These are phyloP conservation scores for Talaromyces albobiverticillius DNA, from an alignment of 2,329 filamentous ascomycete species.

Conservation along the genomic window DNA sequence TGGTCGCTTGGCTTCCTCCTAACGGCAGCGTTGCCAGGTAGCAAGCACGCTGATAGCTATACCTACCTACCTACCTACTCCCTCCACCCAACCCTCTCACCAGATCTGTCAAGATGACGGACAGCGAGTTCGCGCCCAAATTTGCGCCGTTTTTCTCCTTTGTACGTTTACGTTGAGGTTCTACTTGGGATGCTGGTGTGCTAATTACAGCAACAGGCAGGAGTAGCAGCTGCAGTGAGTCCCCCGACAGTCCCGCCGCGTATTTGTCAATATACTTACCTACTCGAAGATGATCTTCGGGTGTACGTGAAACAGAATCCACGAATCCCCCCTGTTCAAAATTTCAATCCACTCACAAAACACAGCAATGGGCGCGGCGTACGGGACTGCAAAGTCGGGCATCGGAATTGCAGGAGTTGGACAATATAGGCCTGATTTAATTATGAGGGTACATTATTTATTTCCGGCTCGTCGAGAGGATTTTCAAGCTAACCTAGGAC, in stretches of 20 bases:
- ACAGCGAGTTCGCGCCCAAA: constrained; percentile 56
- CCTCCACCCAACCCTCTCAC: constrained; percentile 3
- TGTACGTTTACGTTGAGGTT: constrained; percentile 44
- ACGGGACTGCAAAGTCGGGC: constrained; percentile 66
- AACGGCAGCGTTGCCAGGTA: neutral
- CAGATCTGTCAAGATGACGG: constrained; percentile 33
- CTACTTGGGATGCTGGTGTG: neutral
- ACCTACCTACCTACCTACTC: constrained; percentile 3
- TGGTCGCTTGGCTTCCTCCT: neutral
- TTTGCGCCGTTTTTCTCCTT: constrained; percentile 69
- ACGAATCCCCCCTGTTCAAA: constrained; percentile 9
- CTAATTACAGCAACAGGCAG: constrained; percentile 34
- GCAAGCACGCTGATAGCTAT: neutral
- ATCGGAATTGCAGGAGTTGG: constrained; percentile 67
- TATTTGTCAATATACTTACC: constrained; percentile 23
- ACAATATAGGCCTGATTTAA: constrained; percentile 63
- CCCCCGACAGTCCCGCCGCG: neutral
- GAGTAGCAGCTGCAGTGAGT: constrained; percentile 50
- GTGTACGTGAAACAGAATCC: constrained; percentile 37
- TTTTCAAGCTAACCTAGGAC: constrained; percentile 3
- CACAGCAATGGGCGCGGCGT: constrained; percentile 63
- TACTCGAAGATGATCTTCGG: constrained; percentile 49
- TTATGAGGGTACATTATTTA: constrained; percentile 59
- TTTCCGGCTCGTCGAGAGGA: neutral
- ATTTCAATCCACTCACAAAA: constrained; percentile 21